phyloP scores from a whole-genome alignment of 225 moss, liverwort and hornwort species.

The Thuidium tamariscinum region DNA sequence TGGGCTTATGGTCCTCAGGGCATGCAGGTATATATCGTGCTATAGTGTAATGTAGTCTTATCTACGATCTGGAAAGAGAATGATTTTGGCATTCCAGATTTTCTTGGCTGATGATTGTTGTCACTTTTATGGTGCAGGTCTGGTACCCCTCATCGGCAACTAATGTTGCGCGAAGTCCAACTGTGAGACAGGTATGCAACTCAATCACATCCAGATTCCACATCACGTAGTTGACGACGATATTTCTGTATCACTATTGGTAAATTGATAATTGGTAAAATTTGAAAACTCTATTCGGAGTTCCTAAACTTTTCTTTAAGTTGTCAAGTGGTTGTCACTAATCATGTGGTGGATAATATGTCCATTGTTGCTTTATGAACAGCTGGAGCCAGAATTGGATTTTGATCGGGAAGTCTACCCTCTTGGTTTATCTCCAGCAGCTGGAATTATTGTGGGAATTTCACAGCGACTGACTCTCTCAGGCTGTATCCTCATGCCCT shows the following conservation, averaged over 20 bases:
- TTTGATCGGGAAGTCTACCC: constrained; percentile 98
- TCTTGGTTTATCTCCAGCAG: constrained; percentile 82
- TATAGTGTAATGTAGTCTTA: not conserved
- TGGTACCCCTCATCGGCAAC: constrained; percentile 96
- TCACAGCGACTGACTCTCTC: constrained; percentile 89
- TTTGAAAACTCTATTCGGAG: not conserved
- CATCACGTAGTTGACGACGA: not conserved
- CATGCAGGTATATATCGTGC: constrained; percentile 59
- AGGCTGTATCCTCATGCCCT: constrained; percentile 77
- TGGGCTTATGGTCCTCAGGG: constrained; percentile 99
- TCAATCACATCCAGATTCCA: not conserved
- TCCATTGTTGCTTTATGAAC: not conserved
- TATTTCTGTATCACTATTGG: not conserved
- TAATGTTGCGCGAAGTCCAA: constrained; percentile 63
- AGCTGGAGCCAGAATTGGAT: constrained; percentile 98
- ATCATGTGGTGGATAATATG: not conserved
- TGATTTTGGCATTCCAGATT: not conserved
- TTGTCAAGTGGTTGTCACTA: not conserved
- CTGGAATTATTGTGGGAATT: constrained; percentile 90
- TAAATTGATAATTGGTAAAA: not conserved
- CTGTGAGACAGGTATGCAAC: constrained; percentile 62
- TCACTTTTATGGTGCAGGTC: constrained; percentile 43
- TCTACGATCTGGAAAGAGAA: not conserved
- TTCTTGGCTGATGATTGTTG: not conserved
- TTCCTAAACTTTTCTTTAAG: not conserved